A percentile compares a stretch with the other conserved stretches of the same genome.
Conservation (phyloP, 805 yeast genomes). For the Martiniozyma abietophila region DNA sequence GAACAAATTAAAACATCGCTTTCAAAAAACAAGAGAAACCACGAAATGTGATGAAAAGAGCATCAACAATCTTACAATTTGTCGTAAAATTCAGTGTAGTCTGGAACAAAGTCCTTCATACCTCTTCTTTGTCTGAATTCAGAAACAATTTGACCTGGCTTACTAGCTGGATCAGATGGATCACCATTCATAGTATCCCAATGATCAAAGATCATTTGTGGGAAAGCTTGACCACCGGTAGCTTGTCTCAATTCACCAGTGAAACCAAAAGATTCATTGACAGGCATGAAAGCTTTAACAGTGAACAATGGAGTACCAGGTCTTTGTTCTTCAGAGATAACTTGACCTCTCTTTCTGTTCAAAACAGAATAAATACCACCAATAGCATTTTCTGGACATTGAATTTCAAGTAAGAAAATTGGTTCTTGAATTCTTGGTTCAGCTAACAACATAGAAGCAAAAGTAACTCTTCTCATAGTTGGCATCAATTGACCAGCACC, state of each 20-base stretch:
- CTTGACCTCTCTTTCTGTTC: slow-evolving; percentile 99
- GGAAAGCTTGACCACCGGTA: slow-evolving; percentile 99
- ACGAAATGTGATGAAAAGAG: too few relatives aligned
- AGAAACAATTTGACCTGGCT: slow-evolving; percentile 52
- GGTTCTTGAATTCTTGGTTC: slow-evolving; percentile 99
- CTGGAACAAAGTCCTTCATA: slow-evolving; percentile 95
- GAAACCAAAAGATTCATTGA: slow-evolving; percentile 99
- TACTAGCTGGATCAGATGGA: slow-evolving; percentile 76
- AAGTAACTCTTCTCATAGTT: slow-evolving; percentile 99
- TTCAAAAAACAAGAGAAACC: background rate
- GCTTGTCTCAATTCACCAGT: slow-evolving; percentile 99
- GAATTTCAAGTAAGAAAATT: slow-evolving; percentile 97
- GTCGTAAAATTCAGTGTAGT: slow-evolving; percentile 98
- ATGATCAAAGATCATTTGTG: slow-evolving; percentile 99
- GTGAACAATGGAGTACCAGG: slow-evolving; percentile 99
- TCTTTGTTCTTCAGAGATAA: slow-evolving; percentile 98
- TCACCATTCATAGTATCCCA: slow-evolving; percentile 90
- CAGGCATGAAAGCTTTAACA: slow-evolving; percentile 99
- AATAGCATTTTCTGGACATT: slow-evolving; percentile 98
- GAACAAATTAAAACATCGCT: slow-evolving; percentile 1
- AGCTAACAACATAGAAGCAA: slow-evolving; percentile 96
- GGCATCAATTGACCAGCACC: slow-evolving; percentile 99
- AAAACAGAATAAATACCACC: slow-evolving; percentile 99
- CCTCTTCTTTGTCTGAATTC: slow-evolving; percentile 89
- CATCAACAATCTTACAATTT: slow-evolving; percentile 48